A percentile compares a stretch with the other conserved stretches of the same genome.
These are phyloP conservation scores for Lactifluus rugatus DNA, from an alignment of 768 basidiomycete genomes.

Conservation along the genomic window DNA sequence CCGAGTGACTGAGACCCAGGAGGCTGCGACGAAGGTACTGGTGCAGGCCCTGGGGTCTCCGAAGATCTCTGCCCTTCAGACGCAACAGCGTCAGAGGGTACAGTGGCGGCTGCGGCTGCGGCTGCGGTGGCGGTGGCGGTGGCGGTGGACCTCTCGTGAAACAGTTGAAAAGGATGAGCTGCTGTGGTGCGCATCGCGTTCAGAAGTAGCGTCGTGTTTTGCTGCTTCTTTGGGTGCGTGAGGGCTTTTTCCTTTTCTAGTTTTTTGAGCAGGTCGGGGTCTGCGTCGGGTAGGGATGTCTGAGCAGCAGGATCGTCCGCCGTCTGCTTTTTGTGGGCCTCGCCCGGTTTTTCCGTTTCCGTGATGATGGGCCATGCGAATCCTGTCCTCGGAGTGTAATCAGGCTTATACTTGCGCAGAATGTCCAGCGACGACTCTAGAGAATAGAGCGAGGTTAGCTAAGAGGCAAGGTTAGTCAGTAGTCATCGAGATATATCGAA, in stretches of 20 bases:
- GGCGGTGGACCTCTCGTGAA: constrained; percentile 30
- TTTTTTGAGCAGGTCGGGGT: constrained; percentile 5
- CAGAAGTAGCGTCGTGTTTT: constrained; percentile 58
- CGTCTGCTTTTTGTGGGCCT: constrained; percentile 33
- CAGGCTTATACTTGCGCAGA: constrained; percentile 64
- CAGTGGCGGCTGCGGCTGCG: no score
- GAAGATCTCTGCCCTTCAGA: constrained; percentile 24
- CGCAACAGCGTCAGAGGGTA: background rate
- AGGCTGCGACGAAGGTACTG: constrained; percentile 21
- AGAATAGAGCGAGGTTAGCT: constrained; percentile 58
- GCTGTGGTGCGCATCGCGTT: constrained; percentile 79
- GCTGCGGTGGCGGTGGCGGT: no score
- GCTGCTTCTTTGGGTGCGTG: constrained; percentile 40
- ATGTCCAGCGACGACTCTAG: constrained; percentile 70
- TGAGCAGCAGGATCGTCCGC: constrained; percentile 12
- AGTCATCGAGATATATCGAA: background rate
- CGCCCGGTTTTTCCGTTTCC: constrained; percentile 35
- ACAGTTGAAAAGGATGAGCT: constrained; percentile 49
- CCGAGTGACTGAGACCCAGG: constrained; percentile 28
- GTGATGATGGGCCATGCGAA: constrained; percentile 81
- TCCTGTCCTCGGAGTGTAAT: constrained; percentile 74
- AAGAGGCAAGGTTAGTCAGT: background rate
- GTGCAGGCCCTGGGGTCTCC: constrained; percentile 27
- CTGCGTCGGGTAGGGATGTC: constrained; percentile 9
- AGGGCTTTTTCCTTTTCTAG: constrained; percentile 13